Evolutionary conservation across 768 basidiomycete species (phyloP).

Genomic region (Russula compacta): DNA sequence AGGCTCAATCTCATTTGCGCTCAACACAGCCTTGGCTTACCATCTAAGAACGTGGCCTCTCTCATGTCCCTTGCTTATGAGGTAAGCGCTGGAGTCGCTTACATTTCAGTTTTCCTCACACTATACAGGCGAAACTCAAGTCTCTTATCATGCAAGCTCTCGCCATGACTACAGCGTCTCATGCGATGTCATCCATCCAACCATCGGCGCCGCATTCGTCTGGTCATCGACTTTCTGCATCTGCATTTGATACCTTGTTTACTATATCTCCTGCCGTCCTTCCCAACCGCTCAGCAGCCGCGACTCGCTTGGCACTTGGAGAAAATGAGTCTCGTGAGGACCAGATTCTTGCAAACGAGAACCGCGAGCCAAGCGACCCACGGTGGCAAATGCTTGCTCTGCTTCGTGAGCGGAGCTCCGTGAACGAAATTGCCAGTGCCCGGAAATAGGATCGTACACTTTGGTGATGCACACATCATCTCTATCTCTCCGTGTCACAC

Average conservation of each 20-base stretch:
- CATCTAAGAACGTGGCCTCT: conserved; percentile 53
- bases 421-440: conserved; percentile 42
- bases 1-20: conserved; percentile 75
- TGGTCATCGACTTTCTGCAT: conserved; percentile 44
- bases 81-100: conserved; percentile 29
- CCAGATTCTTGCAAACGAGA: conserved; percentile 48
- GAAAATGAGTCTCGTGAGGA: conserved; percentile 48
- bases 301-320: conserved; percentile 56
- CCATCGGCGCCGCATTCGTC: conserved; percentile 39
- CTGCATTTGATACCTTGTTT: conserved; percentile 71
- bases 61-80: conserved; percentile 74
- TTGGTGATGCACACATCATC: not conserved
- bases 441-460: conserved; percentile 27
- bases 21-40: conserved; percentile 58
- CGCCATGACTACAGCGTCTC: conserved; percentile 65
- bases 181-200: conserved; percentile 66
- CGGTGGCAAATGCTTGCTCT: conserved; percentile 74
- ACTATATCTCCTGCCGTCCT: conserved; percentile 67
- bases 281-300: conserved; percentile 73
- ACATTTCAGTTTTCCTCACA: not conserved
- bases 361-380: conserved; percentile 50
- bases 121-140: conserved; percentile 63
- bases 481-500: not conserved
- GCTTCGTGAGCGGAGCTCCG: conserved; percentile 61
- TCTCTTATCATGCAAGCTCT: conserved; percentile 75